Conservation (phyloP, 305 asterid genomes). For the Fraxinus latifolia region DNA sequence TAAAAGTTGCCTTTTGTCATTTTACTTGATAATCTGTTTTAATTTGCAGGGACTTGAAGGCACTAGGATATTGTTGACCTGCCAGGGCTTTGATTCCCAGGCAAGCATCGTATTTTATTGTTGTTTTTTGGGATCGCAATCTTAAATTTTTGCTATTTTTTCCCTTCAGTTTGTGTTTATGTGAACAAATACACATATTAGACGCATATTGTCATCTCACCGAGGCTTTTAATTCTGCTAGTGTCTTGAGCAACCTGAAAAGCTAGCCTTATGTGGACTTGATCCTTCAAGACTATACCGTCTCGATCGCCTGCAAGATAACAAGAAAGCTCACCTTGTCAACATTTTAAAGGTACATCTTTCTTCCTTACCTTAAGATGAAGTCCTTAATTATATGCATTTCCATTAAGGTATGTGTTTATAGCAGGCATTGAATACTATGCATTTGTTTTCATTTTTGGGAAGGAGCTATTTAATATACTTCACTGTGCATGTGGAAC, state of each 20-base stretch:
- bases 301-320: conserved; percentile 80
- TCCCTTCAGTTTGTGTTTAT: not conserved
- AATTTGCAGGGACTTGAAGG: conserved; percentile 67
- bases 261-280: conserved; percentile 79
- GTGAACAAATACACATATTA: not conserved
- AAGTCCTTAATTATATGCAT: not conserved
- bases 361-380: conserved; percentile 10
- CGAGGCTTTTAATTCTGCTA: conserved; percentile 23
- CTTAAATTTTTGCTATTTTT: conserved; percentile 1
- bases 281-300: conserved; percentile 63
- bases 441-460: not conserved
- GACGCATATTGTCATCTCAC: not conserved
- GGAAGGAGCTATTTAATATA: not conserved
- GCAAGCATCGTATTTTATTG: conserved; percentile 33
- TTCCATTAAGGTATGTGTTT: not conserved
- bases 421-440: not conserved
- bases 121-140: conserved; percentile 10
- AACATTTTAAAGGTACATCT: conserved; percentile 63
- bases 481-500: not conserved
- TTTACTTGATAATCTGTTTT: conserved; percentile 15
- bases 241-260: conserved; percentile 80
- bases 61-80: conserved; percentile 63
- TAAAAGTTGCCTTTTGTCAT: not conserved
- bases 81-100: conserved; percentile 74
- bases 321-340: conserved; percentile 59